Conservation (phyloP, 495 filamentous ascomycete species). For the Parmelia sp. region DNA sequence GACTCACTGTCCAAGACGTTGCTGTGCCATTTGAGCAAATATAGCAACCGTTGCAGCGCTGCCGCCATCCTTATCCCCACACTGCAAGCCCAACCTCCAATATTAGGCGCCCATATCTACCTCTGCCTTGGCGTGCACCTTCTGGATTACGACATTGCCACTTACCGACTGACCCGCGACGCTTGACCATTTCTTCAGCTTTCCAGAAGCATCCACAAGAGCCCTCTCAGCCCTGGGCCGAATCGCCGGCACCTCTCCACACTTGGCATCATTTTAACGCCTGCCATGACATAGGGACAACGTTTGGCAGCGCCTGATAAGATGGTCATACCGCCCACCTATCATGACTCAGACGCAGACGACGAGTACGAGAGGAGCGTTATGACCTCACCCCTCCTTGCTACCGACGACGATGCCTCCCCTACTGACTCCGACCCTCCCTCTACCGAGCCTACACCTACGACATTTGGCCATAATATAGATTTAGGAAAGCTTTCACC, state of each 20-base stretch:
- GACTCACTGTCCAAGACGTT: neutral
- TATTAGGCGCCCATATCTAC: neutral
- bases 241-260: neutral
- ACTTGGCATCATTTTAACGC: neutral
- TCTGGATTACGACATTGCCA: neutral
- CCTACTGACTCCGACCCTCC: conserved; percentile 75
- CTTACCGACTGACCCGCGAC: no score
- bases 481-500: conserved; percentile 60
- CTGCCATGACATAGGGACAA: conserved; percentile 6
- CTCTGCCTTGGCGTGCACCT: neutral
- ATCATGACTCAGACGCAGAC: conserved; percentile 75
- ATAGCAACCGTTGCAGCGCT: neutral
- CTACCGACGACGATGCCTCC: conserved; percentile 70
- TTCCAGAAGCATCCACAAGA: neutral
- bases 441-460: conserved; percentile 82
- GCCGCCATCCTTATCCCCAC: neutral
- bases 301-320: neutral
- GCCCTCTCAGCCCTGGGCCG: neutral
- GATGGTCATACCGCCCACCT: conserved; percentile 28
- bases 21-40: neutral
- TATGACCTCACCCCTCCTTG: conserved; percentile 65
- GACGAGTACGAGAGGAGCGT: conserved; percentile 88
- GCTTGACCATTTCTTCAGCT: no score
- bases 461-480: conserved; percentile 65
- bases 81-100: conserved; percentile 1